These are phyloP conservation scores for Exophiala spinifera DNA, from an alignment of 2,329 filamentous ascomycete species.

Conservation along the genomic window DNA sequence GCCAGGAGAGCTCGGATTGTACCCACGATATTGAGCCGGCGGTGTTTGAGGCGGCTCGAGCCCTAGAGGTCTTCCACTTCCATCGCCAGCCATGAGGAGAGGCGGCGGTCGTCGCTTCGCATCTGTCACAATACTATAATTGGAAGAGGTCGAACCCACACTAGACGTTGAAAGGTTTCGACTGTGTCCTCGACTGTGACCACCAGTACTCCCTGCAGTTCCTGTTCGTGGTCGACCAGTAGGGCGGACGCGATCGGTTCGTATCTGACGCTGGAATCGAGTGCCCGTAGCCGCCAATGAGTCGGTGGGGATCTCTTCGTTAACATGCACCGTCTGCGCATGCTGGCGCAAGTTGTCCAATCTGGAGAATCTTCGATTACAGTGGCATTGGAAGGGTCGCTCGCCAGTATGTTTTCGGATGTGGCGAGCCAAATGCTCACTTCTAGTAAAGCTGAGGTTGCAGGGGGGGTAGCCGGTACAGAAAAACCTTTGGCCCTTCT, in stretches of 20 bases:
- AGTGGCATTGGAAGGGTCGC: conserved; percentile 94
- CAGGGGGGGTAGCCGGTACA: conserved; percentile 94
- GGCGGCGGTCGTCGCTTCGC: conserved; percentile 72
- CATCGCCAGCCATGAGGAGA: conserved; percentile 76
- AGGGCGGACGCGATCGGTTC: conserved; percentile 78
- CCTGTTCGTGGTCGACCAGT: conserved; percentile 72
- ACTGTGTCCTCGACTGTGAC: conserved; percentile 73
- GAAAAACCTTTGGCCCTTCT: conserved; percentile 93
- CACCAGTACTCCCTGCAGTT: conserved; percentile 69
- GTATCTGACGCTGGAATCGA: conserved; percentile 85
- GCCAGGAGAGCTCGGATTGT: conserved; percentile 65
- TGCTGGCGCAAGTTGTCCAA: conserved; percentile 95
- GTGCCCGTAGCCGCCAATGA: conserved; percentile 91
- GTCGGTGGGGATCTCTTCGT: conserved; percentile 92
- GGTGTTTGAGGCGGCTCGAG: conserved; percentile 67
- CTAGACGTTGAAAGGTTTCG: conserved; percentile 84
- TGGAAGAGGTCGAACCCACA: conserved; percentile 71
- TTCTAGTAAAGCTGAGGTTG: conserved; percentile 89
- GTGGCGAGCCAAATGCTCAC: conserved; percentile 90
- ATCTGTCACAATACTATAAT: conserved; percentile 59
- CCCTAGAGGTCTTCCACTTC: conserved; percentile 59
- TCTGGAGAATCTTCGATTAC: conserved; percentile 84
- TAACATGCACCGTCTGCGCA: conserved; percentile 94
- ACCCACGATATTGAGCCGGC: conserved; percentile 62
- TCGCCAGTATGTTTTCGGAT: conserved; percentile 98